Base-by-base conservation (phyloP, 305 asterid species). In the Ilex paraguariensis region DNA sequence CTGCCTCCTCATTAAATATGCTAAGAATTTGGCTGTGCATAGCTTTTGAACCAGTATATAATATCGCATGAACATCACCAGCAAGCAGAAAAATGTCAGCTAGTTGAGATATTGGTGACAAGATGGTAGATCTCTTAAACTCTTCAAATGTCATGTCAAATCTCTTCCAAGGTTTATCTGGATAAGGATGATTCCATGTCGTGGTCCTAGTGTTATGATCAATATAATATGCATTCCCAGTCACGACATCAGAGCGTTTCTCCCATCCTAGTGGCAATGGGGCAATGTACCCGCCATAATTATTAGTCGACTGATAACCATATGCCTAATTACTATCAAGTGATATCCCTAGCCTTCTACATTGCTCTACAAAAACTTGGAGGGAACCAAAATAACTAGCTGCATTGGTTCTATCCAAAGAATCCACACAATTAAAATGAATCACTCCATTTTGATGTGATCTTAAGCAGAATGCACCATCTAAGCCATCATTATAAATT, bases 231-330 rank as follows among this genome's bases (percentile, higher is more conserved):
- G 97, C 59, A 77, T 90, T 93, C 67, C 97, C 96, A 31, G 97
- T 93, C 65, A 90, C 99, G 54, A 89, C 95, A 82, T 93, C 99
- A 70, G 95, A 73, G 42, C 95, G 75, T 81, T 90, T 90, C 78
- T 93, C 99, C 99, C 99, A 93, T 59, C 99, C 99, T 70, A 96
- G 95, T 62, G 99, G 99, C 84, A 93, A 73, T 44, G 99, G 99
- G 56, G 96, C 99, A 70, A 81, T 88, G 80, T 87, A 87, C 63
- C 91, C 97, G 64, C 84, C 82, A 76, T 67, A 57, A 73, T 74
- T 81, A 68, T 86, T 82, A 75, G 84, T 75, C 59, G 88, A 79
- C 62, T 90, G 91, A 75, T 81, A 84, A 59, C 87, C 95, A 64
- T 78, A 82, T 62, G 85, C 87, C 77, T 82, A 74, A 81, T 93